Percentiles rank a stretch among this genome's conserved stretches.
Conservation (phyloP, 257 asterid genomes). For the Solanum microdontum region DNA sequence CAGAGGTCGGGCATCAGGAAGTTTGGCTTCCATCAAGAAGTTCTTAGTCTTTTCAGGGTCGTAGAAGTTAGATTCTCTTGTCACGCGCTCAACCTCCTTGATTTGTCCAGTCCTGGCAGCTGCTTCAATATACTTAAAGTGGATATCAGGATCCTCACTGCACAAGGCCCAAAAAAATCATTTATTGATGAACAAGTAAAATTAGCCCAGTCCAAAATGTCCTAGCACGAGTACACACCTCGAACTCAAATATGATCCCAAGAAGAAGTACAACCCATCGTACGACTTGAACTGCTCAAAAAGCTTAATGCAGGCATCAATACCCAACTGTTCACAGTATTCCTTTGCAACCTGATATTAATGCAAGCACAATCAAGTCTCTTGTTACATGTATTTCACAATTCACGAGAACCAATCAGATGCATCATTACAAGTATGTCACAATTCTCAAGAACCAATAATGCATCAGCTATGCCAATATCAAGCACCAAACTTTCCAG, state of each 20-base stretch:
- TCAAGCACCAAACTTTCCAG: not conserved
- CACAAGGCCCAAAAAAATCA: not conserved
- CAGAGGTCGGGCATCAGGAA: constrained; percentile 97
- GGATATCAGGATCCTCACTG: constrained; percentile 99
- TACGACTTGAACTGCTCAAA: constrained; percentile 98
- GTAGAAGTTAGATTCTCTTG: constrained; percentile 94
- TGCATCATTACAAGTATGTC: not conserved
- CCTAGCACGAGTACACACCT: constrained; percentile 30
- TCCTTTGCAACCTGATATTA: constrained; percentile 82
- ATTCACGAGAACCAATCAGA: not conserved
- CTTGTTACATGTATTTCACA: not conserved
- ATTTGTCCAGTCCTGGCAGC: constrained; percentile 99
- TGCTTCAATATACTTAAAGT: constrained; percentile 96
- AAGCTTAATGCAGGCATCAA: constrained; percentile 82
- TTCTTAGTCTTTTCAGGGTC: constrained; percentile 95
- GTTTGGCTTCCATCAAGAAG: constrained; percentile 97
- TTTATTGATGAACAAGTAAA: not conserved
- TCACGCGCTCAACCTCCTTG: constrained; percentile 99
- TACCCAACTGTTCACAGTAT: constrained; percentile 93
- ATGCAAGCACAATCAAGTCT: constrained; percentile 2
- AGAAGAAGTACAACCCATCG: constrained; percentile 92
- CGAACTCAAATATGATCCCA: constrained; percentile 97
- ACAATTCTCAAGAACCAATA: not conserved
- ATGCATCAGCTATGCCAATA: not conserved
- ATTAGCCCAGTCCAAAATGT: not conserved